Conservation (phyloP, 768 basidiomycete species). For the Favolaschia claudopus region DNA sequence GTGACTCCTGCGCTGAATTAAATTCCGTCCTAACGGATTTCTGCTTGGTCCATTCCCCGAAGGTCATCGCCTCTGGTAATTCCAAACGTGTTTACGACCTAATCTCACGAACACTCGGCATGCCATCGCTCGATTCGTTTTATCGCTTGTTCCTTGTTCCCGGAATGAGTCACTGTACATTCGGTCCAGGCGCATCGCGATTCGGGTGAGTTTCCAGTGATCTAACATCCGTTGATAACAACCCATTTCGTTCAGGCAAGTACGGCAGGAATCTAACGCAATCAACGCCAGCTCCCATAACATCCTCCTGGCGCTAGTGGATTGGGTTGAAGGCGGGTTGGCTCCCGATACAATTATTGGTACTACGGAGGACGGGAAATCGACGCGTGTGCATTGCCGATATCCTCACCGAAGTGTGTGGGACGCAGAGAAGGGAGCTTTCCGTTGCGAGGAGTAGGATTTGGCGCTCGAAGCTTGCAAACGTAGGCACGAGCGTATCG, state of each 20-base stretch:
- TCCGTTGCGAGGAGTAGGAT: neutral
- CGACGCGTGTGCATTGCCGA: conserved; percentile 4
- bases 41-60: neutral
- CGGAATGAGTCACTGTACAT: conserved; percentile 34
- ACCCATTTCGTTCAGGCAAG: too few relatives aligned
- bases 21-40: neutral
- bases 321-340: conserved; percentile 13
- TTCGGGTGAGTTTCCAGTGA: too few relatives aligned
- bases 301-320: conserved; percentile 7
- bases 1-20: neutral
- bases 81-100: conserved; percentile 30
- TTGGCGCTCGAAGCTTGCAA: too few relatives aligned
- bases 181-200: conserved; percentile 24
- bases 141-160: conserved; percentile 36
- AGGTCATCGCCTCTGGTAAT: conserved; percentile 31
- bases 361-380: neutral
- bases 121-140: conserved; percentile 27
- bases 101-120: conserved; percentile 23
- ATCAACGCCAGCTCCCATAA: neutral
- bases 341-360: conserved; percentile 8
- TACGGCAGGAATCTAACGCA: too few relatives aligned
- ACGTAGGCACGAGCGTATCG: too few relatives aligned
- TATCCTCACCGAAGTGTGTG: conserved; percentile 3
- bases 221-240: too few relatives aligned
- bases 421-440: conserved; percentile 4